A percentile compares a stretch with the other conserved stretches of the same genome.
Evolutionary conservation across 2,329 filamentous ascomycete genomes (phyloP).

Genomic region (Hysterium pulicare): DNA sequence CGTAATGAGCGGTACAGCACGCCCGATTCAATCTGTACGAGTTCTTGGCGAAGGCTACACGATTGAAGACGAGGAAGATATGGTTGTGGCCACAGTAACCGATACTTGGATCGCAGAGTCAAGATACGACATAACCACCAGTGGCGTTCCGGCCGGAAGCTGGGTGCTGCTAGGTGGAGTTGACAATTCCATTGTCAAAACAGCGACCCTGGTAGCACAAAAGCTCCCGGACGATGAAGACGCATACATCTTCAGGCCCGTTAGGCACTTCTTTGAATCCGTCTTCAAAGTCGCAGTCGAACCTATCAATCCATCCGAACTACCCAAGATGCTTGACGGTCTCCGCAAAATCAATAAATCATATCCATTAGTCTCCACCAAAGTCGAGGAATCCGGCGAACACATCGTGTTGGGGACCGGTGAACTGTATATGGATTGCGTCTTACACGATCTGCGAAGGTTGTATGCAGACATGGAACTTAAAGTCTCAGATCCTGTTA

Average conservation of each 20-base stretch:
- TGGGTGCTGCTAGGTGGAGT: conserved; percentile 89
- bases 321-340: conserved; percentile 98
- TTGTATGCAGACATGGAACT: conserved; percentile 99
- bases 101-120: conserved; percentile 90
- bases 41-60: conserved; percentile 95
- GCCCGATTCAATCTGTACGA: conserved; percentile 76
- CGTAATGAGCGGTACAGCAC: conserved; percentile 87
- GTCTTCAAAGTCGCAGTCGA: conserved; percentile 98
- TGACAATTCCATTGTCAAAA: conserved; percentile 98
- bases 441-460: conserved; percentile 86
- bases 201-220: conserved; percentile 80
- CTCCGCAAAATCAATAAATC: conserved; percentile 96
- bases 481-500: conserved; percentile 97
- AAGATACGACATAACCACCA: conserved; percentile 86
- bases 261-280: conserved; percentile 93
- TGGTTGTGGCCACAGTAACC: conserved; percentile 79
- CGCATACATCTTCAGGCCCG: conserved; percentile 89
- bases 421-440: conserved; percentile 99
- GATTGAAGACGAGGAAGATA: conserved; percentile 95
- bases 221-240: conserved; percentile 84
- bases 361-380: conserved; percentile 91
- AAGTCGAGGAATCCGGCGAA: conserved; percentile 96
- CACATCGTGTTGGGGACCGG: conserved; percentile 93
- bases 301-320: conserved; percentile 94
- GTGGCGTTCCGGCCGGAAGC: conserved; percentile 90